Evolutionary conservation across 345 rosid species (phyloP).

Genomic region (Mercurialis annua): DNA sequence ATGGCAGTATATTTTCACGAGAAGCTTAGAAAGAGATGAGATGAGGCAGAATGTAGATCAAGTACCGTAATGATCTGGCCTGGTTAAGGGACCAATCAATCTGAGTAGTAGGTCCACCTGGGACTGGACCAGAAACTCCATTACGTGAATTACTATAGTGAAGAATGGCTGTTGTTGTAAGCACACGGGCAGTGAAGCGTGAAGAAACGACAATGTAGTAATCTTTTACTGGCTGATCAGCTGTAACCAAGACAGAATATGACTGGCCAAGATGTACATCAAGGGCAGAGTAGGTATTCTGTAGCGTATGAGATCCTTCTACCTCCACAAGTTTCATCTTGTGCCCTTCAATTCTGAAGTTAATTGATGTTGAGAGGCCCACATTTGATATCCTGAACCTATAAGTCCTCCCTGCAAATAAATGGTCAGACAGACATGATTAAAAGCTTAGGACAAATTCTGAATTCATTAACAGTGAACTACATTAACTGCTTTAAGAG

Average conservation of each 20-base stretch:
- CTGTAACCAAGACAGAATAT: conserved; percentile 62
- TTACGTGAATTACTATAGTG: conserved; percentile 63
- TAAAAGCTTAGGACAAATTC: neutral
- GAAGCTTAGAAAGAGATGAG: no score
- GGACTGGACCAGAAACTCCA: conserved; percentile 53
- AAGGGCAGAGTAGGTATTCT: conserved; percentile 57
- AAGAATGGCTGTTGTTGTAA: conserved; percentile 53
- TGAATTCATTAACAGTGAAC: neutral
- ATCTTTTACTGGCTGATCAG: conserved; percentile 63
- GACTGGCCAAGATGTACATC: conserved; percentile 78
- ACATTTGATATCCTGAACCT: conserved; percentile 77
- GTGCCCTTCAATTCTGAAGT: conserved; percentile 83
- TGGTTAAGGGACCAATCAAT: conserved; percentile 78
- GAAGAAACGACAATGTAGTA: conserved; percentile 64
- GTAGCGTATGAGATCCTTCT: conserved; percentile 75
- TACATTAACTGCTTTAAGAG: neutral
- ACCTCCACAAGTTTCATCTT: conserved; percentile 68
- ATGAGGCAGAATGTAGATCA: neutral
- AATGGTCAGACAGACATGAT: neutral
- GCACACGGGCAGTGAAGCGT: conserved; percentile 57
- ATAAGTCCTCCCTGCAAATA: conserved; percentile 55
- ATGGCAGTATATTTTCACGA: no score
- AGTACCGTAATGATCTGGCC: conserved; percentile 58
- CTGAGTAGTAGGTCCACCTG: conserved; percentile 66
- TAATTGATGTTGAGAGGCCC: conserved; percentile 59